These are phyloP conservation scores for Ascocoryne sarcoides DNA, from an alignment of 2,329 filamentous ascomycete species.

Conservation along the genomic window DNA sequence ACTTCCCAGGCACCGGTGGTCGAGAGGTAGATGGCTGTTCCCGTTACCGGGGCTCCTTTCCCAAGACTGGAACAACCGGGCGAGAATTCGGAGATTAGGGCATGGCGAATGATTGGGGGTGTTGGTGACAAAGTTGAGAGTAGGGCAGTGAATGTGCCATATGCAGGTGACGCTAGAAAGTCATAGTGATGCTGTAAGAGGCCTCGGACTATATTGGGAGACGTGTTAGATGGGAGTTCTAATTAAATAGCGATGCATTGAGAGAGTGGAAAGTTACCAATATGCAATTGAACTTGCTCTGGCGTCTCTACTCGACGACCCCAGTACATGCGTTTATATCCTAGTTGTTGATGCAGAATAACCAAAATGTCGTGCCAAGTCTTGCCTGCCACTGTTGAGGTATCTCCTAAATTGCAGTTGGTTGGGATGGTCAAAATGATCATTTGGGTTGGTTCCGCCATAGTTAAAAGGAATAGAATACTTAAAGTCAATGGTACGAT, in stretches of 20 bases:
- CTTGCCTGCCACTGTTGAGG: not conserved
- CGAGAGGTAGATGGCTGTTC: constrained; percentile 26
- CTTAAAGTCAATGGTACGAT: no score
- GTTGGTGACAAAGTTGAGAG: not conserved
- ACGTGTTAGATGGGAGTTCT: not conserved
- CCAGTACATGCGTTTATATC: constrained; percentile 27
- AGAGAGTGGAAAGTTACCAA: constrained; percentile 16
- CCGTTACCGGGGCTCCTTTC: constrained; percentile 23
- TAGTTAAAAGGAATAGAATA: not conserved
- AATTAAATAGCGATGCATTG: no score
- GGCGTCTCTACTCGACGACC: constrained; percentile 26
- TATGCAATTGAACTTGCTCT: constrained; percentile 25
- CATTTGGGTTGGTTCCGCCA: constrained; percentile 4
- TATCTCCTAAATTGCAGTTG: not conserved
- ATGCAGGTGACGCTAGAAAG: not conserved
- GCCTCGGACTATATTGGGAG: not conserved
- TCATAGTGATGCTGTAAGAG: constrained; percentile 1
- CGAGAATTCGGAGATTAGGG: constrained; percentile 23
- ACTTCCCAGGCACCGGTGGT: constrained; percentile 13
- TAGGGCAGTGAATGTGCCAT: constrained; percentile 12
- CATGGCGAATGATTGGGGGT: constrained; percentile 14
- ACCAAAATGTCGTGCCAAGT: constrained; percentile 1
- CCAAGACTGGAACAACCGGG: constrained; percentile 14
- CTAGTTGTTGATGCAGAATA: constrained; percentile 1
- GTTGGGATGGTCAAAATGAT: constrained; percentile 2